These are phyloP conservation scores for Acorus calamus DNA, from an alignment of 106 monocot species.

Conservation along the genomic window DNA sequence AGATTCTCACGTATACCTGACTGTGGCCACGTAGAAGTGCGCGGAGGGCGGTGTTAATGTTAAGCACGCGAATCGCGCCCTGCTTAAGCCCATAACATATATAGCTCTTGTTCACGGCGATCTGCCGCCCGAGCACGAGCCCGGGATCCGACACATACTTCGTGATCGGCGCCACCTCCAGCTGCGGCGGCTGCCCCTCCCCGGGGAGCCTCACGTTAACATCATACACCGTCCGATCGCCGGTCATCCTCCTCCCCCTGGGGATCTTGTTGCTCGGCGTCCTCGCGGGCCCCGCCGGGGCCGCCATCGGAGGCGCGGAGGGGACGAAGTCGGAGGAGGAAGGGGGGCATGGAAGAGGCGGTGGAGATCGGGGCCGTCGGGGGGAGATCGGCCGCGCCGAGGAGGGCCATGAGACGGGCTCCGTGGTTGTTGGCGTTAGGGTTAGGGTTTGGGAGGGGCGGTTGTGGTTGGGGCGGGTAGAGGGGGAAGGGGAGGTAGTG, in stretches of 20 bases:
- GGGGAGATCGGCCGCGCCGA: slow-evolving; percentile 26
- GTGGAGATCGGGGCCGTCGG: not conserved
- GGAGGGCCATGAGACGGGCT: slow-evolving; percentile 74
- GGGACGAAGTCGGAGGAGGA: slow-evolving; percentile 21
- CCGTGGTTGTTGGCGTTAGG: slow-evolving; percentile 24
- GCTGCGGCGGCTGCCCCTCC: slow-evolving; percentile 70
- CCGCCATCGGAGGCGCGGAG: slow-evolving; percentile 2
- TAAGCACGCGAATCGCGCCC: slow-evolving; percentile 77
- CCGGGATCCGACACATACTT: slow-evolving; percentile 91
- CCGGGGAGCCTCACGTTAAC: slow-evolving; percentile 64
- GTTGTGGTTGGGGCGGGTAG: slow-evolving; percentile 6
- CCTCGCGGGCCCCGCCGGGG: slow-evolving; percentile 29
- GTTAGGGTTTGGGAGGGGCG: slow-evolving; percentile 24
- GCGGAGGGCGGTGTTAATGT: slow-evolving; percentile 84
- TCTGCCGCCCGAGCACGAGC: slow-evolving; percentile 89
- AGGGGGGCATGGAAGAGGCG: no score
- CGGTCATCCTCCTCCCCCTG: slow-evolving; percentile 36
- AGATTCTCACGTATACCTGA: slow-evolving; percentile 33
- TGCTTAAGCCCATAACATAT: slow-evolving; percentile 89
- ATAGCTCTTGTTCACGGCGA: slow-evolving; percentile 86
- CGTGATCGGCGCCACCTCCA: slow-evolving; percentile 95
- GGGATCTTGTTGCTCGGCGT: slow-evolving; percentile 65
- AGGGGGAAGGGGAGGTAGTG: slow-evolving; percentile 3
- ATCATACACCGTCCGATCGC: slow-evolving; percentile 63
- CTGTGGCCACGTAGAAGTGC: slow-evolving; percentile 79